phyloP scores from a whole-genome alignment of 139 green algal species.

The Prasinococcaceae sp. region DNA sequence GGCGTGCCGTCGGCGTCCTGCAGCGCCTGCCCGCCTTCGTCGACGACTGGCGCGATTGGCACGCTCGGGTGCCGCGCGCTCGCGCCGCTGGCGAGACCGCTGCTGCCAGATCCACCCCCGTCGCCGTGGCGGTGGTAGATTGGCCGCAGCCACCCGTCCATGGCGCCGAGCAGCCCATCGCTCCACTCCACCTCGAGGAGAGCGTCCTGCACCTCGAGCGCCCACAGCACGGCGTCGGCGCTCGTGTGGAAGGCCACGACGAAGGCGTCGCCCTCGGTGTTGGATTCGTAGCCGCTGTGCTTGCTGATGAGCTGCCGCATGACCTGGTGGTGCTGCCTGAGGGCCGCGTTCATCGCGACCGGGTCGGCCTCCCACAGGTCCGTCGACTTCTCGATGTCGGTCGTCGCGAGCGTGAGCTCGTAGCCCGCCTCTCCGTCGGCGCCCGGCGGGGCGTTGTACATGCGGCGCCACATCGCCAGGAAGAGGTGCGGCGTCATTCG shows the following conservation, averaged over 20 bases:
- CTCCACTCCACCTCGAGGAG: conserved; percentile 1
- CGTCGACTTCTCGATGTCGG: neutral
- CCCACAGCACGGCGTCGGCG: conserved; percentile 39
- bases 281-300: conserved; percentile 33
- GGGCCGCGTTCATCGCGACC: neutral
- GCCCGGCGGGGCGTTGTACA: no score
- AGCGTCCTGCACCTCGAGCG: conserved; percentile 28
- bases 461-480: no score
- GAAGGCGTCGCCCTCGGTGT: conserved; percentile 44
- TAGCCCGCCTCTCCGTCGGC: no score
- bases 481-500: no score
- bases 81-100: no score
- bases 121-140: no score
- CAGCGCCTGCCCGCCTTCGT: no score
- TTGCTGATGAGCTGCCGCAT: neutral
- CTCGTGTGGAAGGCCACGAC: conserved; percentile 45
- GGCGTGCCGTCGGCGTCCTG: neutral
- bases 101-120: no score
- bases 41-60: no score
- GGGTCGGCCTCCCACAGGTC: conserved; percentile 1
- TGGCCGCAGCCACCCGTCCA: neutral
- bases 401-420: neutral
- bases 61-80: no score
- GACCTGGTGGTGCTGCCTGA: neutral
- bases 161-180: conserved; percentile 1